Conservation (phyloP, 768 basidiomycete genomes). For the Sistotremastrum niveocremeum region DNA sequence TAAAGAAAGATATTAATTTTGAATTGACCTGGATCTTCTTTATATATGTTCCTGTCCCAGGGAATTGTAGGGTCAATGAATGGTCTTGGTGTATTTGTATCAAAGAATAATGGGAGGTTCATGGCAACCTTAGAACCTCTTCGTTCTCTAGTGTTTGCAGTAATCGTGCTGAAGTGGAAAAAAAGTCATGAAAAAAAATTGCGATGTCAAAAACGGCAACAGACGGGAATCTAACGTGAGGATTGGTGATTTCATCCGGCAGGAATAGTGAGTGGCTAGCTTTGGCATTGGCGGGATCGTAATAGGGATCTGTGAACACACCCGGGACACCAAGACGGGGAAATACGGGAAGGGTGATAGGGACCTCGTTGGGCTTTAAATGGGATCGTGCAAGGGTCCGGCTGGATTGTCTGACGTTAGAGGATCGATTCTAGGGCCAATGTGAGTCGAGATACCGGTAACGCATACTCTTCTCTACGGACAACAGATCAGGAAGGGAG, state of each 20-base stretch:
- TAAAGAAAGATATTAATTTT: slow-evolving; percentile 5
- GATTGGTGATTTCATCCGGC: slow-evolving; percentile 91
- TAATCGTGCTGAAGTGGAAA: slow-evolving; percentile 59
- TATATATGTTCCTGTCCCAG: slow-evolving; percentile 68
- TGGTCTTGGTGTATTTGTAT: slow-evolving; percentile 73
- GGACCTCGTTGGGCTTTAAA: slow-evolving; percentile 75
- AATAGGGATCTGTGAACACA: slow-evolving; percentile 85
- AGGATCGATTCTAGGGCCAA: background rate
- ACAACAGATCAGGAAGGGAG: slow-evolving; percentile 69
- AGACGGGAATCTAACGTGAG: slow-evolving; percentile 95
- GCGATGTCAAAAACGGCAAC: slow-evolving; percentile 21
- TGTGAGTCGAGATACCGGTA: slow-evolving; percentile 38
- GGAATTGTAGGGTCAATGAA: slow-evolving; percentile 92
- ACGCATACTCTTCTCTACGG: slow-evolving; percentile 91
- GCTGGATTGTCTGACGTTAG: slow-evolving; percentile 24
- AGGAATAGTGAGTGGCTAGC: slow-evolving; percentile 92
- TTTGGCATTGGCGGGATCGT: slow-evolving; percentile 54
- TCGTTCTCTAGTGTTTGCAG: slow-evolving; percentile 85
- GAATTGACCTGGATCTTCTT: slow-evolving; percentile 67
- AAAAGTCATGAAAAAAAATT: slow-evolving; percentile 8
- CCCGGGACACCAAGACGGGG: slow-evolving; percentile 83
- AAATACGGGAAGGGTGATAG: slow-evolving; percentile 90
- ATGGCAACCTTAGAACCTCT: slow-evolving; percentile 91
- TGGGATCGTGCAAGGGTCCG: slow-evolving; percentile 75
- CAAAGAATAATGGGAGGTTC: slow-evolving; percentile 86